Percentiles rank a stretch among this genome's conserved stretches.
Evolutionary conservation across 2,329 filamentous ascomycete genomes (phyloP).

Genomic region (Botrytis sinoallii): DNA sequence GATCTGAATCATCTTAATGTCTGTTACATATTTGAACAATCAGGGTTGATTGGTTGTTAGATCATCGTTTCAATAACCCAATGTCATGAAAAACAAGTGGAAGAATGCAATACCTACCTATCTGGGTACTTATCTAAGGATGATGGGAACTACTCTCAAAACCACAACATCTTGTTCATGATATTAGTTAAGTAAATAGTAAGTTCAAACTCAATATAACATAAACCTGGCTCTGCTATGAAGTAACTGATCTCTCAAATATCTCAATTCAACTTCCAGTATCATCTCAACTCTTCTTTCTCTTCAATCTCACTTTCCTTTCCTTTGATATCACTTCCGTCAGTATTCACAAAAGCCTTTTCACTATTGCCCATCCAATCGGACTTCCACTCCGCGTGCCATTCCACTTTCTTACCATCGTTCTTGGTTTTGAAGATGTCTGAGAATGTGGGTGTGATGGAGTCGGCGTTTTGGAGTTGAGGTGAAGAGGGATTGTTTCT

Average conservation of each 20-base stretch:
- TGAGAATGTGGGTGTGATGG: not conserved
- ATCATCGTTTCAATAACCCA: not conserved
- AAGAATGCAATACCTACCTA: not conserved
- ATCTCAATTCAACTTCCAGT: fast-evolving
- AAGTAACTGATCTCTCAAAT: not conserved
- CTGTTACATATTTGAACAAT: not conserved
- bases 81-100: not conserved
- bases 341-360: not conserved
- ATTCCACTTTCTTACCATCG: not conserved
- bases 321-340: not conserved
- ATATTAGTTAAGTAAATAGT: not conserved
- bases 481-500: not conserved
- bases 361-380: not conserved
- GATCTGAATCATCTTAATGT: not conserved
- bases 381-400: not conserved
- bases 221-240: not conserved
- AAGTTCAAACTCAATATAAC: not conserved
- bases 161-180: not conserved
- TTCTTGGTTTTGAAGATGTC: not conserved
- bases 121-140: not conserved
- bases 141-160: not conserved
- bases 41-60: not conserved
- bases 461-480: not conserved
- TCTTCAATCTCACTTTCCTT: not conserved
- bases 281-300: not conserved